Evolutionary conservation across 1,139 yeast species (phyloP).

Genomic region (Debaryomyces psychrophilus): DNA sequence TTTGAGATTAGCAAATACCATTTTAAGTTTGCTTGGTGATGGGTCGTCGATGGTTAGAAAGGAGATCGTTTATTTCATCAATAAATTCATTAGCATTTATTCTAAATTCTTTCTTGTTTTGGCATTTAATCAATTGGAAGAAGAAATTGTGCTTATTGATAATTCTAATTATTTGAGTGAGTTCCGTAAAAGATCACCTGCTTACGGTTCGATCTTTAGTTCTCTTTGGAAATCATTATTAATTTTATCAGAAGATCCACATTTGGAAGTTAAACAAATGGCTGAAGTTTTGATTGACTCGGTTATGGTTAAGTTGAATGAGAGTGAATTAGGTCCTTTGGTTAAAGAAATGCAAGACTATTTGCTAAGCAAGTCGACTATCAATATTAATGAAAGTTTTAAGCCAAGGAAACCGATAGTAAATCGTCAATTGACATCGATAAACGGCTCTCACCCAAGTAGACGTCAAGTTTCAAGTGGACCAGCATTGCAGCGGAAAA

Average conservation of each 20-base stretch:
- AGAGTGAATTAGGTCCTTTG: slow-evolving; percentile 65
- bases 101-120: slow-evolving; percentile 78
- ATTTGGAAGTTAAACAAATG: slow-evolving; percentile 71
- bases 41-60: slow-evolving; percentile 89
- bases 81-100: slow-evolving; percentile 72
- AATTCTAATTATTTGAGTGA: slow-evolving; percentile 62
- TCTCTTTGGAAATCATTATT: slow-evolving; percentile 87
- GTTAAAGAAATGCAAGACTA: slow-evolving; percentile 69
- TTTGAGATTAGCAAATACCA: slow-evolving; percentile 51
- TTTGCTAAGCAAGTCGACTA: slow-evolving; percentile 54
- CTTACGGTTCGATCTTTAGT: slow-evolving; percentile 85
- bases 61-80: slow-evolving; percentile 78
- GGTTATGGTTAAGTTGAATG: slow-evolving; percentile 65
- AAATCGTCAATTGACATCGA: slow-evolving; percentile 28
- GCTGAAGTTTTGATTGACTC: slow-evolving; percentile 80
- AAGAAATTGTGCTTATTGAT: slow-evolving; percentile 71
- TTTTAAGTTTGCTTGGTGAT: slow-evolving; percentile 64
- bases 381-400: slow-evolving; percentile 45
- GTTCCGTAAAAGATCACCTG: slow-evolving; percentile 63
- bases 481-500: slow-evolving; percentile 32
- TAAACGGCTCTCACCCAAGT: slow-evolving; percentile 15
- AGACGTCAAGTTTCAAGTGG: slow-evolving; percentile 42
- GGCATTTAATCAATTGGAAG: slow-evolving; percentile 84
- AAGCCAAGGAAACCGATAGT: slow-evolving; percentile 38
- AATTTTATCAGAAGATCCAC: slow-evolving; percentile 87